Base-by-base conservation (phyloP, 371 early-diverging fungal genomes). In the Mortierella sp. region DNA sequence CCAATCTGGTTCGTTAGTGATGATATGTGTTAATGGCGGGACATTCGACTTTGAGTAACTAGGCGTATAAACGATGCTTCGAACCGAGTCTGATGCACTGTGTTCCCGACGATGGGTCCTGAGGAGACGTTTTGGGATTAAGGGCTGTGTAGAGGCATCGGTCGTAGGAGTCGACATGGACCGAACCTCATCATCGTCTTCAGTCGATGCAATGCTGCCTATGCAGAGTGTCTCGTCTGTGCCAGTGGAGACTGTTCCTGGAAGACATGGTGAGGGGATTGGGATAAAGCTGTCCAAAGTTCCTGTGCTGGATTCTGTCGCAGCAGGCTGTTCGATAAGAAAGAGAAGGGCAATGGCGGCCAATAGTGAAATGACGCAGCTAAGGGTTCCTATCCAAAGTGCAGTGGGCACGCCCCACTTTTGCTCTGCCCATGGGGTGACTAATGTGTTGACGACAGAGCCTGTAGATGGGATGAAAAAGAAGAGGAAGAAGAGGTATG, bases 381-480 rank as follows among this genome's bases (percentile, higher is more conserved):
- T 77, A 12, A 84, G 50, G 0, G 82, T 73, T 9, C 88, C 90
- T 11, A 80, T 80, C 86, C 87, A 87, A 4, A 89, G 82, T 0
- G 90, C 89, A 7, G 75, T 72, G 7, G 84, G 70, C 0, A 84
- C 81, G 28, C 70, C 81, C 64, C 76, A 83, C 7, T 60, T 19
- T 43, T 77, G 79, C 28, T 82, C 87, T 11, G 85, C 82, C 51
- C 86, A 81, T 14, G 90, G 90, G 0, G 88, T 87, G 1, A 84
- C 66, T 16, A 87, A 71, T 2, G 88, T 73, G 72, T 90, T 90
- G 19, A 84, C 82, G 29, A 90, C 89, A 30, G 89, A 89, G 4
- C 76, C 76, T 76, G 52, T 7, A n/a, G 15, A 26, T 30, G n/a
- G n/a, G 2, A 44, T 18, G 15, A 48, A 19, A n/a, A 26, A 52